Conservation (phyloP, 768 basidiomycete genomes). For the Pulveroboletus sp. region DNA sequence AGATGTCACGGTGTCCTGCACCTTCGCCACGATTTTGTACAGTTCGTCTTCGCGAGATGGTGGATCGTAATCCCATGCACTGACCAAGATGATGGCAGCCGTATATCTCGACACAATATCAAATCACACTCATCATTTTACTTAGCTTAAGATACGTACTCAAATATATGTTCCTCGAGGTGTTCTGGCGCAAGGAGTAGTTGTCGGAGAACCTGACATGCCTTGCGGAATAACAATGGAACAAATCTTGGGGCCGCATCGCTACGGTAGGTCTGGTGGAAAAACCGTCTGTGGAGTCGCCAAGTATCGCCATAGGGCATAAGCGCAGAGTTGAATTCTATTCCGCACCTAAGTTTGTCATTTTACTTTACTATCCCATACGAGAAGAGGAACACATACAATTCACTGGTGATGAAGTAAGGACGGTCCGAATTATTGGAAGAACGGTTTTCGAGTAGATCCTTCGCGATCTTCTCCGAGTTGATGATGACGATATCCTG, state of each 20-base stretch:
- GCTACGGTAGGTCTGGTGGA: constrained; percentile 19
- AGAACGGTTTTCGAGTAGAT: constrained; percentile 36
- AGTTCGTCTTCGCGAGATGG: constrained; percentile 4
- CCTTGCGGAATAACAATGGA: constrained; percentile 20
- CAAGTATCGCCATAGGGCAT: constrained; percentile 28
- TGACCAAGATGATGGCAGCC: constrained; percentile 1
- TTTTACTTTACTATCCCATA: background rate
- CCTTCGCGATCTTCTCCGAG: constrained; percentile 3
- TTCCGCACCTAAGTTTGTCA: constrained; percentile 7
- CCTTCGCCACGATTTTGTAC: background rate
- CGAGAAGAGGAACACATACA: constrained; percentile 3
- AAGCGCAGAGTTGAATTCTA: constrained; percentile 14
- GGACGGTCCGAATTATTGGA: constrained; percentile 50
- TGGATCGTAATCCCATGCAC: constrained; percentile 12
- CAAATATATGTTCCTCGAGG: constrained; percentile 29
- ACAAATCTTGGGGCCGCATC: constrained; percentile 19
- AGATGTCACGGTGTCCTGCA: background rate
- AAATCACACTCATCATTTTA: background rate
- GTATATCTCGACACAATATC: constrained; percentile 3
- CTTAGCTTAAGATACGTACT: constrained; percentile 11
- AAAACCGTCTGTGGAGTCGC: constrained; percentile 26
- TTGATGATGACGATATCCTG: constrained; percentile 9
- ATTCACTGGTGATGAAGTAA: constrained; percentile 10
- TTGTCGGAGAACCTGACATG: constrained; percentile 28
- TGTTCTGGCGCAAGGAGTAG: constrained; percentile 31